A percentile compares a stretch with the other conserved stretches of the same genome.
phyloP scores from a whole-genome alignment of 2,329 filamentous ascomycete species.

The Fusarium cicatricum region DNA sequence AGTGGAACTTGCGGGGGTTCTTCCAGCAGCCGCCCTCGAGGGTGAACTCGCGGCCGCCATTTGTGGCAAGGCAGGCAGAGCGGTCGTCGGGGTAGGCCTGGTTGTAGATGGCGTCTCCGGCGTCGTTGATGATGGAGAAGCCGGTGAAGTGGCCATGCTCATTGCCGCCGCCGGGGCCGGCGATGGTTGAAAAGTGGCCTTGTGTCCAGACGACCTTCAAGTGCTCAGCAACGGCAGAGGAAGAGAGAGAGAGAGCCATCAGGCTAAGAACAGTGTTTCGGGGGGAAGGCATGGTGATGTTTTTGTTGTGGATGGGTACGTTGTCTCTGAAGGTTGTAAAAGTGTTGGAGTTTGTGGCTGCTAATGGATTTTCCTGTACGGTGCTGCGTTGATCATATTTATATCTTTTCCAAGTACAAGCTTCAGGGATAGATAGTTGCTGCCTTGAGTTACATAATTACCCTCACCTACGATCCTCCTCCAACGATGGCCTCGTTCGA shows the following conservation, averaged over 20 bases:
- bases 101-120: slow-evolving; percentile 10
- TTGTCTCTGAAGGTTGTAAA: too few relatives aligned
- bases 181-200: slow-evolving; percentile 11
- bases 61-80: slow-evolving; percentile 1
- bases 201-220: slow-evolving; percentile 14
- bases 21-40: slow-evolving; percentile 9
- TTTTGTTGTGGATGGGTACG: too few relatives aligned
- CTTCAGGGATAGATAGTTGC: too few relatives aligned
- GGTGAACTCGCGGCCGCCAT: slow-evolving; percentile 5
- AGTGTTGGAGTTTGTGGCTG: too few relatives aligned
- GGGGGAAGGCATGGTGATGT: slow-evolving; percentile 3
- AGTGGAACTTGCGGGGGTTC: slow-evolving; percentile 9
- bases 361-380: too few relatives aligned
- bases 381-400: too few relatives aligned
- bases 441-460: too few relatives aligned
- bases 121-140: slow-evolving; percentile 15
- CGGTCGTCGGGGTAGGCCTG: slow-evolving; percentile 3
- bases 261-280: slow-evolving; percentile 2
- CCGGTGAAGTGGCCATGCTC: slow-evolving; percentile 1
- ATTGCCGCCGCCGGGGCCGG: not conserved
- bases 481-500: too few relatives aligned
- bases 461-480: too few relatives aligned
- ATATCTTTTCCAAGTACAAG: too few relatives aligned
- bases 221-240: slow-evolving; percentile 5
- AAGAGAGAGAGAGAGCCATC: slow-evolving; percentile 2